Conservation (phyloP, 257 asterid genomes). For the Nicotiana noctiflora region DNA sequence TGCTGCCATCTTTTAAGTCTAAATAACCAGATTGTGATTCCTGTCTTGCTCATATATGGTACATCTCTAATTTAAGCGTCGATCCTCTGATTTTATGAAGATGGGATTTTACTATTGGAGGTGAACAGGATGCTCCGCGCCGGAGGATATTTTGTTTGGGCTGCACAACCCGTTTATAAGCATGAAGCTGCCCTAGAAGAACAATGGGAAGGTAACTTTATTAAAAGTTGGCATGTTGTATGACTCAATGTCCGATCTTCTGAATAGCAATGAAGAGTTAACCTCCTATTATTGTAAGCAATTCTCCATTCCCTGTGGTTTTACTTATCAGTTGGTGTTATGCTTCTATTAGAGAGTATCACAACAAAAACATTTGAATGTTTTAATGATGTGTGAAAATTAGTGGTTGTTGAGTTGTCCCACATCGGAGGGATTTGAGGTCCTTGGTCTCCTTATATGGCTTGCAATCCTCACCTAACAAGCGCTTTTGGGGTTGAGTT, state of each 20-base stretch:
- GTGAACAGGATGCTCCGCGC: conserved; percentile 88
- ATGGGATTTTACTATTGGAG: conserved; percentile 88
- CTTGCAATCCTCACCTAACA: too few relatives aligned
- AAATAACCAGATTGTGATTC: too few relatives aligned
- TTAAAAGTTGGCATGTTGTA: not conserved
- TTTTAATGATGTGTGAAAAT: not conserved
- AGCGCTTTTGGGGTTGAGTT: too few relatives aligned
- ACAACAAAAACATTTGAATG: not conserved
- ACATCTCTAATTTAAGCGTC: too few relatives aligned
- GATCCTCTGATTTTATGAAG: conserved; percentile 22
- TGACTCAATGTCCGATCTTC: not conserved
- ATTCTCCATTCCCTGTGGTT: not conserved
- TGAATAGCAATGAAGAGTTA: not conserved
- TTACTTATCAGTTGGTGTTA: not conserved
- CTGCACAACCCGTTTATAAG: conserved; percentile 87
- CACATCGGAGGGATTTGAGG: too few relatives aligned
- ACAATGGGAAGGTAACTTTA: conserved; percentile 76
- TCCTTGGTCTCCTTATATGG: too few relatives aligned
- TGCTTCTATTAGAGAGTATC: not conserved
- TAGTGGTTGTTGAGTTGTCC: too few relatives aligned
- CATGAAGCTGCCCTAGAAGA: conserved; percentile 71
- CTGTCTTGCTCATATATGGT: too few relatives aligned
- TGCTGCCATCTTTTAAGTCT: too few relatives aligned
- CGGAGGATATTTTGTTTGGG: conserved; percentile 92
- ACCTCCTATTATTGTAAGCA: not conserved